phyloP scores from a whole-genome alignment of 2,329 filamentous ascomycete species.

The Eurotiales sp. region DNA sequence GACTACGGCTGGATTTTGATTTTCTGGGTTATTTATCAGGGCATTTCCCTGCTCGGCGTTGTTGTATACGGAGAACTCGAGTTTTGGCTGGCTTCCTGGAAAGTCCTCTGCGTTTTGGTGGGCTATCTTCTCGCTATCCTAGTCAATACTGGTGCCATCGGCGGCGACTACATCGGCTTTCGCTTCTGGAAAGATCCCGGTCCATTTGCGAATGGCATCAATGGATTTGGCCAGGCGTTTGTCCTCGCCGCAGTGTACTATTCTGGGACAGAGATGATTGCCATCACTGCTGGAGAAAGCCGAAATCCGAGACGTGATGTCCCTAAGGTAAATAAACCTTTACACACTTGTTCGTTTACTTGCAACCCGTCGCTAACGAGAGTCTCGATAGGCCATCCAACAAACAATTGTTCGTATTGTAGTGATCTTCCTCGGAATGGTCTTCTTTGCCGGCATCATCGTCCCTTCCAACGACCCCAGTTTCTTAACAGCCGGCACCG shows the following conservation, averaged over 20 bases:
- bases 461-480: conserved; percentile 59
- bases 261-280: conserved; percentile 36
- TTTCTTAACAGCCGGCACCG: conserved; percentile 44
- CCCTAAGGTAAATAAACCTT: conserved; percentile 49
- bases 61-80: conserved; percentile 48
- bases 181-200: conserved; percentile 28
- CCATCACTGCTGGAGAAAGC: conserved; percentile 39
- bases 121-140: conserved; percentile 33
- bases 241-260: conserved; percentile 37
- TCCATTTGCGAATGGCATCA: conserved; percentile 16
- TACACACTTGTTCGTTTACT: no score
- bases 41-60: conserved; percentile 21
- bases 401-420: conserved; percentile 70
- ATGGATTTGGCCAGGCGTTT: conserved; percentile 34
- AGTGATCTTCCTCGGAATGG: conserved; percentile 47
- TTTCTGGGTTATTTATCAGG: conserved; percentile 35
- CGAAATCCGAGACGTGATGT: conserved; percentile 68
- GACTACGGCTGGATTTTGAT: conserved; percentile 38
- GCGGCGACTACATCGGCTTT: conserved; percentile 34
- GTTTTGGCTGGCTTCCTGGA: conserved; percentile 31
- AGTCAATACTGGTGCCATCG: conserved; percentile 33
- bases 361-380: no score
- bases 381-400: conserved; percentile 8
- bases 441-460: conserved; percentile 67
- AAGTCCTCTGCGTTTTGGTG: conserved; percentile 31